phyloP scores from a whole-genome alignment of 164 flowering plant species.

The Nymphaea colorata region DNA sequence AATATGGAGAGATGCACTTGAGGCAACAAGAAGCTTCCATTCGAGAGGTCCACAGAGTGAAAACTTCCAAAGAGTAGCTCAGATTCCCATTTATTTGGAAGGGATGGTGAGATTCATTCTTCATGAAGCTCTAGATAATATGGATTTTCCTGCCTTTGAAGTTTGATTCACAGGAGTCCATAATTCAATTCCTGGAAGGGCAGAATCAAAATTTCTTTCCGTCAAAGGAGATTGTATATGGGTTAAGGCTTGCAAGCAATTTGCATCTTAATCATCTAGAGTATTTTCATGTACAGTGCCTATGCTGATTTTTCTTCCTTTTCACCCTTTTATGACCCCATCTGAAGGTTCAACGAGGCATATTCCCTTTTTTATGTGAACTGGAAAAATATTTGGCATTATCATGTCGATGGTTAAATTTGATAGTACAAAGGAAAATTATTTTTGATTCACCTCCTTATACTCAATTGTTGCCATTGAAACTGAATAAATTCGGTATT shows the following conservation, averaged over 20 bases:
- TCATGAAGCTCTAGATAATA: background rate
- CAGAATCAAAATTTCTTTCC: background rate
- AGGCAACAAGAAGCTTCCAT: slow-evolving; percentile 48
- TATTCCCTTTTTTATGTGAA: background rate
- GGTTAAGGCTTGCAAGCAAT: background rate
- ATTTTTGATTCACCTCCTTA: too few species aligned
- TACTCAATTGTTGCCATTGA: too few species aligned
- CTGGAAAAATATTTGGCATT: background rate
- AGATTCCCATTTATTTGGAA: background rate
- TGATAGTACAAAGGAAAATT: too few species aligned
- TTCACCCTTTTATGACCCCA: too few species aligned
- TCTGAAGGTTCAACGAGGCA: background rate
- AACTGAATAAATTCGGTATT: too few species aligned
- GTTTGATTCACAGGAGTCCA: too few species aligned
- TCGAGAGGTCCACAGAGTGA: slow-evolving; percentile 15
- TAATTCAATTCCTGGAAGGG: background rate
- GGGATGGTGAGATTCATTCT: background rate
- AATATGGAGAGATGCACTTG: slow-evolving; percentile 84
- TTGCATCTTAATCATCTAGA: background rate
- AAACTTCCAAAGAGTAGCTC: background rate
- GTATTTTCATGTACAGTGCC: background rate
- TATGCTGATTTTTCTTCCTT: background rate
- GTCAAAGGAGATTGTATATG: background rate
- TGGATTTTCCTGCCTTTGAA: background rate
- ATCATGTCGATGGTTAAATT: too few species aligned